phyloP scores from a whole-genome alignment of 495 filamentous ascomycete genomes.

The Neurospora terricola region DNA sequence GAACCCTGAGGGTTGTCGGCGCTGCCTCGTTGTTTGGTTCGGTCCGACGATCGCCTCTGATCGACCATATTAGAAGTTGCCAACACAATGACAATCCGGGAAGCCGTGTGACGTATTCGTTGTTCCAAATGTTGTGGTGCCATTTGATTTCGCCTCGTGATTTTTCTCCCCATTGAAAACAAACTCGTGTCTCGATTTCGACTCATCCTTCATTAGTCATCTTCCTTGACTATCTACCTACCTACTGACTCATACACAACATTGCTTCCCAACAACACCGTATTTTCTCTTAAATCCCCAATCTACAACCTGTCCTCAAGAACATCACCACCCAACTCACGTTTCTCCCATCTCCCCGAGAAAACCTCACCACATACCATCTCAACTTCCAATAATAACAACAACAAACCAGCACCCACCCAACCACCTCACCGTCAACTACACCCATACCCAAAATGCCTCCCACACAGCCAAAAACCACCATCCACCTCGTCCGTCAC shows the following conservation, averaged over 20 bases:
- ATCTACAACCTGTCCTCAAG: not conserved
- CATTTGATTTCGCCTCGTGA: not conserved
- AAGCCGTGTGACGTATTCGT: not conserved
- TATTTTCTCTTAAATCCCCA: not conserved
- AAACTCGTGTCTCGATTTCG: not conserved
- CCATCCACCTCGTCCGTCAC: conserved; percentile 45
- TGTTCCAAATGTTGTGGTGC: not conserved
- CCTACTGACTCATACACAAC: not conserved
- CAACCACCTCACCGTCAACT: not conserved
- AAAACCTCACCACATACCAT: not conserved
- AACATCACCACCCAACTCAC: not conserved
- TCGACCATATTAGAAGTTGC: not conserved
- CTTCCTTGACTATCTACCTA: not conserved
- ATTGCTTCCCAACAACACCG: not conserved
- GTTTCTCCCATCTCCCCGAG: not conserved
- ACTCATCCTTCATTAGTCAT: not conserved
- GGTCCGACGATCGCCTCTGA: not conserved
- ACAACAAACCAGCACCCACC: not conserved
- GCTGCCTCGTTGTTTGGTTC: not conserved
- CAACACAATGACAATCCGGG: not conserved
- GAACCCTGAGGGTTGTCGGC: not conserved
- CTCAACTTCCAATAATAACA: not conserved
- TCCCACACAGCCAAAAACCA: conserved; percentile 18
- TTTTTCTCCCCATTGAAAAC: not conserved
- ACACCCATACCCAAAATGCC: not conserved